These are phyloP conservation scores for Ciborinia camelliae DNA, from an alignment of 2,329 filamentous ascomycete species.

Conservation along the genomic window DNA sequence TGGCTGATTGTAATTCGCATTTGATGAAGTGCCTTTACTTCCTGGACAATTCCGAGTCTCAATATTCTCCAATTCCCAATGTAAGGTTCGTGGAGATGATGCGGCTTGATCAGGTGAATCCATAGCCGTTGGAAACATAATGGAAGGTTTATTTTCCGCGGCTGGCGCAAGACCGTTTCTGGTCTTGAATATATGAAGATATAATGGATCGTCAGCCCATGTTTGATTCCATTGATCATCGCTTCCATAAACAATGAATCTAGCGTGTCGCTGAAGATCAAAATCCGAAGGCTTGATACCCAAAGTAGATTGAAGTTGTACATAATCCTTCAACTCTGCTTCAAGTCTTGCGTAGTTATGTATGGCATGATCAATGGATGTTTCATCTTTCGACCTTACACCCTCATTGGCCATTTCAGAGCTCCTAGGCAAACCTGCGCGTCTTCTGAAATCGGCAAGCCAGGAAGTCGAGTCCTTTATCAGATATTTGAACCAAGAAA, in stretches of 20 bases:
- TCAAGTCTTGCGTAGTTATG: constrained; percentile 55
- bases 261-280: constrained; percentile 54
- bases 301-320: constrained; percentile 44
- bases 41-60: constrained; percentile 21
- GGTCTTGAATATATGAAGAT: constrained; percentile 51
- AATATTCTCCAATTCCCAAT: constrained; percentile 33
- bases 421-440: constrained; percentile 54
- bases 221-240: constrained; percentile 65
- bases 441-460: constrained; percentile 54
- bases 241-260: constrained; percentile 59
- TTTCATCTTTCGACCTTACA: constrained; percentile 51
- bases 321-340: constrained; percentile 52
- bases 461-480: constrained; percentile 50
- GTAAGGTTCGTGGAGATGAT: constrained; percentile 28
- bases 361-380: constrained; percentile 56
- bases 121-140: constrained; percentile 19
- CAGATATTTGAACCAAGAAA: constrained; percentile 55
- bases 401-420: constrained; percentile 51
- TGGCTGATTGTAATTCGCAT: constrained; percentile 3
- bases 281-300: constrained; percentile 51
- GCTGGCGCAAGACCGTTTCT: constrained; percentile 30
- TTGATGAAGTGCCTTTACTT: neutral
- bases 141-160: constrained; percentile 23
- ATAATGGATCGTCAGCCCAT: constrained; percentile 53
- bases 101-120: neutral